These are phyloP conservation scores for Nicotiana sylvestris DNA, from an alignment of 257 asterid genomes.

Conservation along the genomic window DNA sequence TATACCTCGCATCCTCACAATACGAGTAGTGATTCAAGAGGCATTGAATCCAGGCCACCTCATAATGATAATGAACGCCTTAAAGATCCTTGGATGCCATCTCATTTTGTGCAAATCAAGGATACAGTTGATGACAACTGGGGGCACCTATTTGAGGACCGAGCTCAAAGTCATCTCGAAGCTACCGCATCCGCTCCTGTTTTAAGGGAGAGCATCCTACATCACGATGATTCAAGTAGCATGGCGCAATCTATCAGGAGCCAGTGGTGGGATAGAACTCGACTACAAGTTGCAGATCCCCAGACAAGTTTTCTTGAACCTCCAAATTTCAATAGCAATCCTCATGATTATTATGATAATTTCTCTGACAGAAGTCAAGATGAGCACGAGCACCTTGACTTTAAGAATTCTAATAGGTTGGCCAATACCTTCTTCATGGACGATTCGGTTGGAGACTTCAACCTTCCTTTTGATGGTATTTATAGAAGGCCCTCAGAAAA, in stretches of 20 bases:
- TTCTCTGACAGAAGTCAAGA: constrained; percentile 45
- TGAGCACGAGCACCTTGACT: constrained; percentile 37
- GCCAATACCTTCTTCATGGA: constrained; percentile 66
- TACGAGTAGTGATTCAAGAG: constrained; percentile 26
- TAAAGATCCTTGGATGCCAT: constrained; percentile 38
- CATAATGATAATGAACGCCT: constrained; percentile 30
- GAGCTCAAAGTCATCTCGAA: constrained; percentile 40
- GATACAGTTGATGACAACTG: constrained; percentile 36
- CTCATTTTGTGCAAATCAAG: constrained; percentile 24
- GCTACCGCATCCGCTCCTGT: constrained; percentile 82
- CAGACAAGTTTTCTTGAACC: constrained; percentile 81
- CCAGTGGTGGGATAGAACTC: constrained; percentile 74
- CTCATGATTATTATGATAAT: constrained; percentile 28
- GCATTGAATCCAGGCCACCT: constrained; percentile 18
- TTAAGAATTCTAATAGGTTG: constrained; percentile 41
- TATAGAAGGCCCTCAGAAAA: constrained; percentile 37
- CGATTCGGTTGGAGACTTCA: constrained; percentile 51
- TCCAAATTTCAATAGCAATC: constrained; percentile 42
- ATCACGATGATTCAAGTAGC: constrained; percentile 33
- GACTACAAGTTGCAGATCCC: constrained; percentile 28
- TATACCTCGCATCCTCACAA: constrained; percentile 61
- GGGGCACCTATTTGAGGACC: constrained; percentile 46
- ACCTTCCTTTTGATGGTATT: constrained; percentile 75
- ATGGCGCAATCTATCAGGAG: constrained; percentile 27
- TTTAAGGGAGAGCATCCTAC: constrained; percentile 57